These are phyloP conservation scores for Rhazya stricta DNA, from an alignment of 257 asterid genomes.

Conservation along the genomic window DNA sequence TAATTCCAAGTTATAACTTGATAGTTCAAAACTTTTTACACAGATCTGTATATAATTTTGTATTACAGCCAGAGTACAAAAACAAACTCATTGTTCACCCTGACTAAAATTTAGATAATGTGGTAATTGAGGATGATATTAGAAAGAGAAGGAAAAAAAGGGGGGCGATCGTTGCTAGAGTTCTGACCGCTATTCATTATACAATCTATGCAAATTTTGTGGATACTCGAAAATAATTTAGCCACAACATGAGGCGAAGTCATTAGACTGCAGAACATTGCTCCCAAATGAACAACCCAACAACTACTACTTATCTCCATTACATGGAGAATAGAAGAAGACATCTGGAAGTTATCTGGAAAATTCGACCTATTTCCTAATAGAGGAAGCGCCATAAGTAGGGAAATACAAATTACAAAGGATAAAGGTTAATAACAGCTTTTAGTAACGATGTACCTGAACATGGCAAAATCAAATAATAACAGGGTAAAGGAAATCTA, in stretches of 20 bases:
- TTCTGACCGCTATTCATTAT: neutral
- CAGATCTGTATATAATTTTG: neutral
- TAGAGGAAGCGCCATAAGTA: neutral
- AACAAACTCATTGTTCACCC: neutral
- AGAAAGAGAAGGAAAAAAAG: neutral
- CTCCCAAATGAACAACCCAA: too few relatives aligned
- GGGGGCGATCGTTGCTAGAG: too few relatives aligned
- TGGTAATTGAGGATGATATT: neutral
- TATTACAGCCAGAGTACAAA: too few relatives aligned
- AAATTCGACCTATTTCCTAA: neutral
- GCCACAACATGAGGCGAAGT: neutral
- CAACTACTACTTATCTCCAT: neutral
- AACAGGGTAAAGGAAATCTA: neutral
- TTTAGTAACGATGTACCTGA: neutral
- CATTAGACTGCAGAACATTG: too few relatives aligned
- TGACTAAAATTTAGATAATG: neutral
- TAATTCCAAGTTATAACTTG: neutral
- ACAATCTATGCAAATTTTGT: neutral
- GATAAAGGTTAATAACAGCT: neutral
- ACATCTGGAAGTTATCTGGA: neutral
- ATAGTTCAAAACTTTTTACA: neutral
- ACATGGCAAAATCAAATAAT: neutral
- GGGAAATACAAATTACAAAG: neutral
- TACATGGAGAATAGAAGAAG: neutral
- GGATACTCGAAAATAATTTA: neutral